phyloP scores from a whole-genome alignment of 192 early-diverging fungal genomes.

The Chytriomyces sp. region DNA sequence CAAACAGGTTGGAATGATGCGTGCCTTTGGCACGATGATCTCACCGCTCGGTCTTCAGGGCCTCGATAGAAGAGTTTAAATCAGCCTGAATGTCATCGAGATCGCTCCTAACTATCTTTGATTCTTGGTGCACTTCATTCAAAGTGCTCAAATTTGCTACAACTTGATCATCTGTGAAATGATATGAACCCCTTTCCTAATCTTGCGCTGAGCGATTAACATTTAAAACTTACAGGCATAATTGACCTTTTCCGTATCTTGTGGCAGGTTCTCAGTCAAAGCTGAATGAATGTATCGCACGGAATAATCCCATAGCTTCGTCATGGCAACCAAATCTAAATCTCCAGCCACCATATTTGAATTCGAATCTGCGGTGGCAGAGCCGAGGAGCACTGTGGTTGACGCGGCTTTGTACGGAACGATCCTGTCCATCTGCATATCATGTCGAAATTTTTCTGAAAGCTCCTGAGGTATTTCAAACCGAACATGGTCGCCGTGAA shows the following conservation, averaged over 20 bases:
- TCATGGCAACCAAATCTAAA: neutral
- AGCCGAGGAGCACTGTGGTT: neutral
- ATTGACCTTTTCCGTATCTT: neutral
- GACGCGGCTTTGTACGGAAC: neutral
- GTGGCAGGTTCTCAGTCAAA: neutral
- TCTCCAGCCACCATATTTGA: neutral
- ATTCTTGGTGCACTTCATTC: too few relatives aligned
- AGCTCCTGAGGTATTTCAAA: conserved; percentile 11
- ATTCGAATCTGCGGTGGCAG: neutral
- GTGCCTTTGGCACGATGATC: neutral
- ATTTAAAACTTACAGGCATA: neutral
- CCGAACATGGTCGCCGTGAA: neutral
- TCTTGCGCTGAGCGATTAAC: neutral
- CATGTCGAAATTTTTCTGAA: conserved; percentile 9
- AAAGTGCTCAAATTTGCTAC: too few relatives aligned
- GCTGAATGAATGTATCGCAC: neutral
- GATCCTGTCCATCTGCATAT: conserved; percentile 1
- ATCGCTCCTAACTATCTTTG: too few relatives aligned
- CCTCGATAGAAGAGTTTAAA: neutral
- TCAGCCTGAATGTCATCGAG: neutral
- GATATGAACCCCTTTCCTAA: neutral
- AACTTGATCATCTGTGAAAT: too few relatives aligned
- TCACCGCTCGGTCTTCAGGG: conserved; percentile 16
- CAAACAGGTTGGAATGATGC: neutral
- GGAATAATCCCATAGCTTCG: neutral